Evolutionary conservation across 2,329 filamentous ascomycete species (phyloP).

Genomic region (Domatiomyces globalis): DNA sequence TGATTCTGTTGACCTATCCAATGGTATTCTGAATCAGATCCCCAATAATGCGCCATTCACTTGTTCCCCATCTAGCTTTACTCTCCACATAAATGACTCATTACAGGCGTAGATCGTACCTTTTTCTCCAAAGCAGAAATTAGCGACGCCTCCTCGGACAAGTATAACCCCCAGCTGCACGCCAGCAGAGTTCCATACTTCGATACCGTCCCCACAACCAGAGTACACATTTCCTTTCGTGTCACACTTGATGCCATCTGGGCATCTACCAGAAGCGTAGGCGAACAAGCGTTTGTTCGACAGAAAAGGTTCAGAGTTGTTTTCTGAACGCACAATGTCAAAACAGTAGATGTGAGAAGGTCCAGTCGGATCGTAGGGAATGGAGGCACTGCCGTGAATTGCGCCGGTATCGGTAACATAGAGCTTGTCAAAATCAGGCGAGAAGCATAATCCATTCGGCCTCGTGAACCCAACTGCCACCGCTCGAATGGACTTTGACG

Average conservation of each 20-base stretch:
- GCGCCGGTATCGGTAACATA: constrained; percentile 29
- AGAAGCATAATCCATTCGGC: constrained; percentile 32
- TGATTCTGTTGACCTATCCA: neutral
- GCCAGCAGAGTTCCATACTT: constrained; percentile 39
- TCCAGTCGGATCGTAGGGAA: constrained; percentile 1
- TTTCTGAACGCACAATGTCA: constrained; percentile 14
- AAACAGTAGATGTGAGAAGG: constrained; percentile 26
- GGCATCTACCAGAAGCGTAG: constrained; percentile 33
- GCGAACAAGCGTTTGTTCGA: constrained; percentile 41
- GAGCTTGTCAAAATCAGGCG: constrained; percentile 24
- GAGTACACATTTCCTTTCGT: constrained; percentile 41
- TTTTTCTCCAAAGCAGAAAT: constrained; percentile 34
- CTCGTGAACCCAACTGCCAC: constrained; percentile 27
- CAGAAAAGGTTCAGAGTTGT: constrained; percentile 28
- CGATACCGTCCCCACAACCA: constrained; percentile 40
- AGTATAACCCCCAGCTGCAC: constrained; percentile 43
- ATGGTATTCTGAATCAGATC: neutral
- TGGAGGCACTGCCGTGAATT: constrained; percentile 5
- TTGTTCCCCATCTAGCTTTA: constrained; percentile 10
- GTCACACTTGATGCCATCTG: constrained; percentile 37
- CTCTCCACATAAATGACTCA: constrained; percentile 10
- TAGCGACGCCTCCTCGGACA: constrained; percentile 33
- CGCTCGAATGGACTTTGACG: constrained; percentile 20
- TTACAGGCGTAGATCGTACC: constrained; percentile 5
- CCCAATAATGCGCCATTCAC: neutral